These are phyloP conservation scores for Sordaria brevicollis DNA, from an alignment of 495 filamentous ascomycete species.

Conservation along the genomic window DNA sequence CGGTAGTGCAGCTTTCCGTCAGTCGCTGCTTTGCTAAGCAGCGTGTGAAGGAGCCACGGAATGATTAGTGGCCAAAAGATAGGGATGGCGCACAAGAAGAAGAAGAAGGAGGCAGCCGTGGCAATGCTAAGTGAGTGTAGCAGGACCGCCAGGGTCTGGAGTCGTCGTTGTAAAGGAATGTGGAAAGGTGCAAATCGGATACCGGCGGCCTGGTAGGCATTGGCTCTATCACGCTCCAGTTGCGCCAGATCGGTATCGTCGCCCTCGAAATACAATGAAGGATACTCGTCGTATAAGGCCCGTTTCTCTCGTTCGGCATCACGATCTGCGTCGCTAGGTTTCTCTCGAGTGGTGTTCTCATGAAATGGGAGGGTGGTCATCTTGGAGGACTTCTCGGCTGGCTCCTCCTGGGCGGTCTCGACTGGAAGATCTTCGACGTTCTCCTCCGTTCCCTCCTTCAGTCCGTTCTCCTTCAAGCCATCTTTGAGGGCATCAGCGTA, in stretches of 20 bases:
- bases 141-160: constrained; percentile 81
- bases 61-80: constrained; percentile 84
- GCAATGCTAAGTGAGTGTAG: constrained; percentile 77
- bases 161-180: constrained; percentile 70
- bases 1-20: constrained; percentile 66
- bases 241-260: background rate
- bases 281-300: background rate
- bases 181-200: constrained; percentile 82
- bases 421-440: constrained; percentile 7
- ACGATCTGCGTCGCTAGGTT: background rate
- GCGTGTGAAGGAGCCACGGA: constrained; percentile 77
- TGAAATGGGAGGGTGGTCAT: constrained; percentile 11
- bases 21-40: constrained; percentile 65
- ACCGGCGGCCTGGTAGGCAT: constrained; percentile 19
- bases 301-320: background rate
- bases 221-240: constrained; percentile 10
- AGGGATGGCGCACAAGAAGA: constrained; percentile 82
- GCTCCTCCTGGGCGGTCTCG: background rate
- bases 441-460: constrained; percentile 6
- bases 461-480: background rate
- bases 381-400: background rate
- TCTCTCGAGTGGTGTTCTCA: background rate
- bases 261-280: background rate
- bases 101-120: constrained; percentile 68
- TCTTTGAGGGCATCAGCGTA: background rate